Evolutionary conservation across 768 basidiomycete genomes (phyloP), one percentile per base, ranked within the genome.

Genomic region (Pisolithus tinctorius): DNA sequence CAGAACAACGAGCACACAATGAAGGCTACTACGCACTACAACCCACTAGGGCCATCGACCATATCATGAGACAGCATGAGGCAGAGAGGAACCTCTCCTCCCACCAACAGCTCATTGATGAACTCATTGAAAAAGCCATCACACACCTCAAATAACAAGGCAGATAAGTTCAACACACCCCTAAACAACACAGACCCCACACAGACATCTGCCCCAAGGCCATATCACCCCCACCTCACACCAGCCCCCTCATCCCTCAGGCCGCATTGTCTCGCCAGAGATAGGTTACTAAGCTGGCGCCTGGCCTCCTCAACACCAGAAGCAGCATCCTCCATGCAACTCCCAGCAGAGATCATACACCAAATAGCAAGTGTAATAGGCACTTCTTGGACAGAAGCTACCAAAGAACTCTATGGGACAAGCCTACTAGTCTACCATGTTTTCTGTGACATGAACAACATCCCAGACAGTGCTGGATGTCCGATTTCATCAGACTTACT

Each of bases 401-500:
- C 74, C 0, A 45, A 53, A 2, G 63, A 64, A 17, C 58, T 65
- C 0, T 77, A 79, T 52, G 72, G 71, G 0, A 52, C 70, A 0
- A 74, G 77, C 1, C 60, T 79, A 0, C 58, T 75, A 0, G 53
- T 62, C 0, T 79, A 43, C 39, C 76, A 78, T 37, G 58, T 69
- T 0, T 76, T 69, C 47, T 77, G 75, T 48, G 71, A 80, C 51
- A 8, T 34, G 0, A 49, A 54, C 3, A 23, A 27, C 3, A 59
- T 75, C 1, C 48, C 67, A 2, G 76, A 80, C 39, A 7, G 26
- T 0, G 49, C 64, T 6, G 48, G 71, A 0, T 63, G 65, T 0
- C 76, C 74, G 0, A 64, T 63, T 0, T 45, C 39, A 4, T 46
- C 52, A 1, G 17, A 47, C 0, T 47, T 75, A 0, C 25, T 78